phyloP scores from a whole-genome alignment of 1,139 yeast species.

The Scheffersomyces stambukii region DNA sequence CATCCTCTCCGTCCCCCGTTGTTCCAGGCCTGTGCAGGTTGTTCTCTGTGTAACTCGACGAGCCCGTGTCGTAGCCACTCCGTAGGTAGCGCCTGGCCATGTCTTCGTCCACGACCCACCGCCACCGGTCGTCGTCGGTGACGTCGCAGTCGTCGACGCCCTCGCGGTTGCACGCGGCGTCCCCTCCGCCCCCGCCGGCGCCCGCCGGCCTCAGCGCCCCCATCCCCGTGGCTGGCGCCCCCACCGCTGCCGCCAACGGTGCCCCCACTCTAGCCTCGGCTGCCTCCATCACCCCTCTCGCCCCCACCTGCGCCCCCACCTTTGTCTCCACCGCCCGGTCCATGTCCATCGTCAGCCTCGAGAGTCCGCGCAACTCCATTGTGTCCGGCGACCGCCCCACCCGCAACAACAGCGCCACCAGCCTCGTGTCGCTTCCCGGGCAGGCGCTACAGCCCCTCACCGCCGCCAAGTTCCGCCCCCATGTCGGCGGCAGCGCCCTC shows the following conservation, averaged over 20 bases:
- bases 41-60: no score
- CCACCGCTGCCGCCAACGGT: conserved; percentile 2
- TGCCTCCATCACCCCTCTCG: conserved; percentile 1
- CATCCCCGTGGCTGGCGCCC: conserved; percentile 1
- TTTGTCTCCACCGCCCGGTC: conserved; percentile 20
- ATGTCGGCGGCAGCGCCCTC: conserved; percentile 15
- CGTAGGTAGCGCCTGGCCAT: no score
- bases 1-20: no score
- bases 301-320: conserved; percentile 3
- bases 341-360: conserved; percentile 37
- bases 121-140: no score
- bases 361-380: conserved; percentile 41
- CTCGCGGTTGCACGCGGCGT: no score
- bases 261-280: no score
- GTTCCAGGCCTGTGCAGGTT: no score
- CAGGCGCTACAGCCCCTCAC: conserved; percentile 3
- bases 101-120: no score
- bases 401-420: conserved; percentile 30
- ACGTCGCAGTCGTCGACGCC: no score
- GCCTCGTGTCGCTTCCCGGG: conserved; percentile 19
- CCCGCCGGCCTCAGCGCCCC: conserved; percentile 1
- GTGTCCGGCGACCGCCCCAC: conserved; percentile 39
- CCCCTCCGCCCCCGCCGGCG: no score
- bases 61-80: no score
- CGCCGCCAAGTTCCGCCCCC: conserved; percentile 2